Conservation (phyloP, 1,284 basidiomycete species). For the Marasmius fiardii region DNA sequence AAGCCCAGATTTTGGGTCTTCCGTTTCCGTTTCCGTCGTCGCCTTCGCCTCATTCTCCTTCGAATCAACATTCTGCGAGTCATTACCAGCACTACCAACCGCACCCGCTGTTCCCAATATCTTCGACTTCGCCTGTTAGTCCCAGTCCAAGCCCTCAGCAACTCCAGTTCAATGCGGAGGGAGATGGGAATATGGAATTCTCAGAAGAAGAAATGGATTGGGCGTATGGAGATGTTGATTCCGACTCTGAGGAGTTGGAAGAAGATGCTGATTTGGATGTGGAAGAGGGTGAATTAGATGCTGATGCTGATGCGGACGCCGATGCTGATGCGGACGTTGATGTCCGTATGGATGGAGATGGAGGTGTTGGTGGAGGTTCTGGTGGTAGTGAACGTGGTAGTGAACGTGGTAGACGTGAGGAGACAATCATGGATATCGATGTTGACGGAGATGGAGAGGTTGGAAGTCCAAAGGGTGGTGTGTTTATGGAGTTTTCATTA, state of each 20-base stretch:
- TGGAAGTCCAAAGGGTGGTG: background rate
- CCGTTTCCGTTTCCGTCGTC: background rate
- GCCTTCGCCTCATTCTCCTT: too few species aligned
- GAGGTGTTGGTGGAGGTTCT: background rate
- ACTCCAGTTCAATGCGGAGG: too few species aligned
- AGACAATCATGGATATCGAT: background rate
- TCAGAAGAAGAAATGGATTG: constrained; percentile 1
- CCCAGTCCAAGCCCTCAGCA: too few species aligned
- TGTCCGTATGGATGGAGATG: too few species aligned
- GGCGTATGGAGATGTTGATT: constrained; percentile 1
- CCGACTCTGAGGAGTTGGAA: background rate
- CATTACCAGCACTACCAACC: background rate
- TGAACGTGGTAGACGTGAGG: background rate
- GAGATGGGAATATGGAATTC: background rate
- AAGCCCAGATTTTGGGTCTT: background rate
- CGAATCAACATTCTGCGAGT: background rate
- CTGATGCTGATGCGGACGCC: background rate
- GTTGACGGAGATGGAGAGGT: background rate
- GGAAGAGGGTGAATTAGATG: background rate
- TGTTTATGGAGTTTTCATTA: constrained; percentile 1
- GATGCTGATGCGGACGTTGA: too few species aligned
- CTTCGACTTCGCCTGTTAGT: background rate
- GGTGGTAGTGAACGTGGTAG: background rate
- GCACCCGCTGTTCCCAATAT: background rate
- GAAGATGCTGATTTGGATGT: background rate